A percentile compares a stretch with the other conserved stretches of the same genome.
Conservation (phyloP, 345 rosid genomes). For the Toxicodendron radicans region DNA sequence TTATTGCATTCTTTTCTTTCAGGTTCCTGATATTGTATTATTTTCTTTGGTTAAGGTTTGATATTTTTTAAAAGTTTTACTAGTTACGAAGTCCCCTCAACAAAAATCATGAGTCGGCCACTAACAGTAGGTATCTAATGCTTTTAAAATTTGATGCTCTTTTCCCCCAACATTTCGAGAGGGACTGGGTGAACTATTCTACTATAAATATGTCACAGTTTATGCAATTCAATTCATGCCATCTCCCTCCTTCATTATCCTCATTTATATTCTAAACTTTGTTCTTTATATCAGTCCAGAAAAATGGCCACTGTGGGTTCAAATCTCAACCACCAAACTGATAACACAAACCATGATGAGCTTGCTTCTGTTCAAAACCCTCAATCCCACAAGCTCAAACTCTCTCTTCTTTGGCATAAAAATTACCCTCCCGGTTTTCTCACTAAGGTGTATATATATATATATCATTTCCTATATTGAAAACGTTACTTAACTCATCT, state of each 20-base stretch:
- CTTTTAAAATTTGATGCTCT: conserved; percentile 9
- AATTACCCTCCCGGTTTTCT: conserved; percentile 42
- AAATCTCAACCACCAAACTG: background rate
- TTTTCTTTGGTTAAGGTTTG: too few species aligned
- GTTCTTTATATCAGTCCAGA: background rate
- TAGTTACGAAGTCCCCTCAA: too few species aligned
- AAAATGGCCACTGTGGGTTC: conserved; percentile 32
- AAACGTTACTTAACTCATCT: too few species aligned
- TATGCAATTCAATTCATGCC: too few species aligned
- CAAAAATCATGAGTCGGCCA: too few species aligned
- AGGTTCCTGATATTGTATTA: too few species aligned
- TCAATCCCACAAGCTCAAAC: background rate
- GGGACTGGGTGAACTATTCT: too few species aligned
- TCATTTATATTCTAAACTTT: background rate
- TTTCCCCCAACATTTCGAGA: background rate
- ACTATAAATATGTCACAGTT: too few species aligned
- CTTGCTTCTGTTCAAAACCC: conserved; percentile 14
- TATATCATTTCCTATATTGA: too few species aligned
- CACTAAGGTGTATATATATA: conserved; percentile 36
- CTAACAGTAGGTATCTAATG: conserved; percentile 10
- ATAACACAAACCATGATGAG: background rate
- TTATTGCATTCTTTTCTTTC: too few species aligned
- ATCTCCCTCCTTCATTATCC: background rate
- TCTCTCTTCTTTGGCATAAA: conserved; percentile 1
- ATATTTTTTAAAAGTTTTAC: too few species aligned